Base-by-base conservation (phyloP, 1,284 basidiomycete species). In the Paramarasmius palmivorus region DNA sequence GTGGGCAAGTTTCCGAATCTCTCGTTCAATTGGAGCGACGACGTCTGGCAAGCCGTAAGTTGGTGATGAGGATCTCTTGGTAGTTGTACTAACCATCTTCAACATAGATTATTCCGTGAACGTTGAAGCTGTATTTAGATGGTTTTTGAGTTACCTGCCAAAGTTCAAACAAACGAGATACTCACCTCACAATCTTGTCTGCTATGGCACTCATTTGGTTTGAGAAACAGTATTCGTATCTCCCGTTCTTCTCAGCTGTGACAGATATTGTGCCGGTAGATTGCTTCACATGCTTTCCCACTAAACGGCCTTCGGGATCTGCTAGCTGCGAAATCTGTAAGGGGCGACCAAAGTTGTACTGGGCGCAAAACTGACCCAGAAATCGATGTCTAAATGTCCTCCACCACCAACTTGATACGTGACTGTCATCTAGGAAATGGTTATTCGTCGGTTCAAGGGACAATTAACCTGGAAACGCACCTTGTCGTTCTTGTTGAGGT, bases 341-440 rank as follows among this genome's bases (percentile, higher is more conserved):
- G 36, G 39, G 32, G 25, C 34, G 26, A 41, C 29, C 53, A 47
- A 37, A 15, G 35, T 36, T 9, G 32, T 41, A 35, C 29, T 3
- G 17, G n/a, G n/a, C n/a, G 15, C 14, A 29, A 22, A 45, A 74
- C 79, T 59, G 61, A 97, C 92, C 84, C 87, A 93, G 65, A 98
- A 96, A 73, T 99, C 96, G 59, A 99, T 92, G 70, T 99, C 97
- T 50, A 99, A 75, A 65, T 98, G 92, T 1, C 97, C 97, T 26
- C 96, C 95, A 20, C 92, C 92, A 52, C 95, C 95, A 10, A 99
- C 96, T 81, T 99, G 96, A 71, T 98, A 99, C 42, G 96, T 98
- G 51, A 99, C 91, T 26, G 97, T 98, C 96, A 99, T 99, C 93
- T 98, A 56, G 14, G 40, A 23, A 50, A 32, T 36, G 29, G n/a